Evolutionary conservation across 441 rosid species (phyloP).

Genomic region (Manihot esculenta): DNA sequence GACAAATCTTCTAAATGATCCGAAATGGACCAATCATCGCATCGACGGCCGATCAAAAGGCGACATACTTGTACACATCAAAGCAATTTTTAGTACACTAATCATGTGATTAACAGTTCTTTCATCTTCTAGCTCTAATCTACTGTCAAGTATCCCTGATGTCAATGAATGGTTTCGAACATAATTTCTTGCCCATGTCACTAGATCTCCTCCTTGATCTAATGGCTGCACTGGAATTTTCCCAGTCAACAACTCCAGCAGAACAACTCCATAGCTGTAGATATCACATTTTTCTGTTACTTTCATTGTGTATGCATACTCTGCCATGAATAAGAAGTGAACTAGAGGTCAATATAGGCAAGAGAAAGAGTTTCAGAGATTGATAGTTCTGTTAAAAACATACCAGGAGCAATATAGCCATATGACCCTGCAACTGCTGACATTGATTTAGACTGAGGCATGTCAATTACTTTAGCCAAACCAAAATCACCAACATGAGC

Average conservation of each 20-base stretch:
- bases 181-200: conserved; percentile 61
- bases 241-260: conserved; percentile 85
- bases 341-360: conserved; percentile 9
- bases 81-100: conserved; percentile 66
- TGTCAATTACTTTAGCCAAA: conserved; percentile 90
- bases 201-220: conserved; percentile 92
- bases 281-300: conserved; percentile 96
- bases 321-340: conserved; percentile 34
- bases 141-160: conserved; percentile 59
- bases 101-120: conserved; percentile 67
- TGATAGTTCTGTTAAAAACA: conserved; percentile 9
- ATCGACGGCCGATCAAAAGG: conserved; percentile 89
- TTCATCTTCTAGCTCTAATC: conserved; percentile 62
- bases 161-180: conserved; percentile 56
- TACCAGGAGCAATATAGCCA: conserved; percentile 98
- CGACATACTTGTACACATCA: conserved; percentile 67
- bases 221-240: conserved; percentile 80
- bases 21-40: too few species aligned
- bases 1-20: too few species aligned
- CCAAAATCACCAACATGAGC: conserved; percentile 99
- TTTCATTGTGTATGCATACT: conserved; percentile 96
- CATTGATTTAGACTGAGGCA: conserved; percentile 96
- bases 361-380: not conserved
- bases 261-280: conserved; percentile 93
- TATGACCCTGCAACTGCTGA: conserved; percentile 99